These are phyloP conservation scores for Ustilago trichophora DNA, from an alignment of 1,284 basidiomycete genomes.

Conservation along the genomic window DNA sequence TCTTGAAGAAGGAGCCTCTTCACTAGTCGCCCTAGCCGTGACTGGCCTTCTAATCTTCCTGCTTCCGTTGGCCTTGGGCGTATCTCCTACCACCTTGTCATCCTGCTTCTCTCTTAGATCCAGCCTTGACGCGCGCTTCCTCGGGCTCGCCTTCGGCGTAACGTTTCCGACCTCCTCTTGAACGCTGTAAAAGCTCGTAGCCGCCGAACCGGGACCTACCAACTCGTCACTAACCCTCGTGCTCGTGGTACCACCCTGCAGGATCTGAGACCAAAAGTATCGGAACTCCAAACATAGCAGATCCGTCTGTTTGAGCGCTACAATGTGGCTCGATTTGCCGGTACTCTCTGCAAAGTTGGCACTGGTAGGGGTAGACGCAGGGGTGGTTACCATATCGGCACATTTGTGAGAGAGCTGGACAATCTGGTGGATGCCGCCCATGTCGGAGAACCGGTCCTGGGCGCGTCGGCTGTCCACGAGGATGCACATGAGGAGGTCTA, in stretches of 20 bases:
- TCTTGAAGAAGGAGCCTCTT: slow-evolving; percentile 22
- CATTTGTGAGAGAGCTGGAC: slow-evolving; percentile 45
- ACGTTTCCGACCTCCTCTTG: too few relatives aligned
- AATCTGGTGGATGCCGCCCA: slow-evolving; percentile 45
- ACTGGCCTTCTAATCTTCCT: slow-evolving; percentile 1
- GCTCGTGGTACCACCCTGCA: slow-evolving; percentile 4
- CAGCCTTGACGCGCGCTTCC: slow-evolving; percentile 9
- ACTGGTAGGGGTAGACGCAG: slow-evolving; percentile 4
- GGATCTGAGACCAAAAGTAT: slow-evolving; percentile 41
- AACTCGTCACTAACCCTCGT: neutral
- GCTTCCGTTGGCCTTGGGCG: slow-evolving; percentile 16
- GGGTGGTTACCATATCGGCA: slow-evolving; percentile 33
- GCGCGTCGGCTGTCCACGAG: slow-evolving; percentile 31
- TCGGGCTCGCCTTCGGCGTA: slow-evolving; percentile 27
- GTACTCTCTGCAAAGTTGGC: slow-evolving; percentile 1
- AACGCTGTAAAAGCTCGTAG: slow-evolving; percentile 12
- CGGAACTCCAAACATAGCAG: slow-evolving; percentile 45
- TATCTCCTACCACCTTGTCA: slow-evolving; percentile 1
- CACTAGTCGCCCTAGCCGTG: slow-evolving; percentile 27
- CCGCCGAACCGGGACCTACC: neutral
- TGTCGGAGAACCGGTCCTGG: slow-evolving; percentile 32
- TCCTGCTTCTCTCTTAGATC: neutral
- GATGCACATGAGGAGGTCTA: slow-evolving; percentile 47
- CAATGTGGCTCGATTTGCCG: slow-evolving; percentile 4
- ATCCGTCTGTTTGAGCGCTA: slow-evolving; percentile 42